Evolutionary conservation across 73 alveolate species (phyloP), one percentile per base, ranked within the genome.

Genomic region (Stentor coeruleus): DNA sequence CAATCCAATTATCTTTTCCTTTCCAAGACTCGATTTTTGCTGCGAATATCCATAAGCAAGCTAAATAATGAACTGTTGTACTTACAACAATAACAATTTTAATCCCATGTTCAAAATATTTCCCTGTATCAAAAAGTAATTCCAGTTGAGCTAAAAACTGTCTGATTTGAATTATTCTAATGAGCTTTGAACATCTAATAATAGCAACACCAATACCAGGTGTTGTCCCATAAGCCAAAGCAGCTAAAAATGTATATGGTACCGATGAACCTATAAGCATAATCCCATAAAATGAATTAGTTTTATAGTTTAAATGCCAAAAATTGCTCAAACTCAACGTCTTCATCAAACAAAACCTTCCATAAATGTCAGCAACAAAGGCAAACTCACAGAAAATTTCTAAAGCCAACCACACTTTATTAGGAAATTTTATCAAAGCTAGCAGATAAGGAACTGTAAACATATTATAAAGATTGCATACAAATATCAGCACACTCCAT

Each of bases 11-110:
- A 28, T 35, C 14, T 3, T 26, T 3, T 3, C 31, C 77, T 77
- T 76, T 20, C 3, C 28, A 20, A 3, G 82, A 76, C 35, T 84
- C 87, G 6, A 84, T 60, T 49, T 87, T 38, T 35, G 74, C 89
- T 3, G 42, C 40, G 55, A 84, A 81, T 3, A 84, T 77, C 87
- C 90, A 84, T 3, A 84, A 14, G 83, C 90, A 84, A 35, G 89
- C 84, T 14, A 81, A 39, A 11, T 74, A 81, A 58, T 84, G 90
- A 3, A 81, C 36, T 3, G 38, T 41, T 38, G 58, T 3, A 3
- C 76, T 28, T 30, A 84, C 38, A 3, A 74, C 42, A 3, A 82
- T 3, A 31, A 37, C 58, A 33, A 76, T 26, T 59, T 80, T 15
- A 31, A 76, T 11, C 14, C 60, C 38, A 11, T 66, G 39, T 30